phyloP scores from a whole-genome alignment of 2,329 filamentous ascomycete genomes.

The Rutstroemia sp. region DNA sequence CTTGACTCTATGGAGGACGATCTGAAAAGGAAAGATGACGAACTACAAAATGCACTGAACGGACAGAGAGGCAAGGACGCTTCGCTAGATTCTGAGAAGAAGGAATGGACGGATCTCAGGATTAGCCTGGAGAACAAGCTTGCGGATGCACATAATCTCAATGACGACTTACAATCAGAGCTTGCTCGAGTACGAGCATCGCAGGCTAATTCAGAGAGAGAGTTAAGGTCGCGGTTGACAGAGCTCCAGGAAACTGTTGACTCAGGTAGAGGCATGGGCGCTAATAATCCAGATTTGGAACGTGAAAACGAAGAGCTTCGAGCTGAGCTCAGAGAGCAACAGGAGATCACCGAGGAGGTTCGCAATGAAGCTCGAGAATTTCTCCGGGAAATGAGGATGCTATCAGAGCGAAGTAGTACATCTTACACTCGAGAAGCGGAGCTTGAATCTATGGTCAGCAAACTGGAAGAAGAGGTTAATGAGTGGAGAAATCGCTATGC shows the following conservation, averaged over 20 bases:
- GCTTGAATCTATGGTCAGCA: slow-evolving; percentile 65
- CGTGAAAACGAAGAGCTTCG: slow-evolving; percentile 65
- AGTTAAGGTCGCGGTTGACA: slow-evolving; percentile 57
- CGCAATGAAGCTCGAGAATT: slow-evolving; percentile 76
- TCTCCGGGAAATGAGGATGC: slow-evolving; percentile 77
- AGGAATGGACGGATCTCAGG: slow-evolving; percentile 62
- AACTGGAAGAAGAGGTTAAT: slow-evolving; percentile 74
- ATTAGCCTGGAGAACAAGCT: slow-evolving; percentile 65
- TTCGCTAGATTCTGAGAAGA: slow-evolving; percentile 53
- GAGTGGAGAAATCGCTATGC: slow-evolving; percentile 90
- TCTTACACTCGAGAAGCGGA: slow-evolving; percentile 77
- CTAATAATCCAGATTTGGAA: slow-evolving; percentile 43
- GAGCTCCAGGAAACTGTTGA: slow-evolving; percentile 35
- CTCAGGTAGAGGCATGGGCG: slow-evolving; percentile 23
- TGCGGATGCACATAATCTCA: slow-evolving; percentile 66
- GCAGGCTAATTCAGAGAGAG: slow-evolving; percentile 55
- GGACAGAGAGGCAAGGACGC: slow-evolving; percentile 47
- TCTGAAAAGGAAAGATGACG: slow-evolving; percentile 64
- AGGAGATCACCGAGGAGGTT: slow-evolving; percentile 79
- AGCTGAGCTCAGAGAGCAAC: slow-evolving; percentile 61
- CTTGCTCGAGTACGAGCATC: slow-evolving; percentile 66
- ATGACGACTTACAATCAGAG: slow-evolving; percentile 71
- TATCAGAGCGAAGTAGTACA: slow-evolving; percentile 73
- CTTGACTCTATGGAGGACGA: slow-evolving; percentile 63
- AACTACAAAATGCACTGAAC: slow-evolving; percentile 53